Base-by-base conservation (phyloP, 805 yeast genomes). In the Metschnikowia bowlesiae region DNA sequence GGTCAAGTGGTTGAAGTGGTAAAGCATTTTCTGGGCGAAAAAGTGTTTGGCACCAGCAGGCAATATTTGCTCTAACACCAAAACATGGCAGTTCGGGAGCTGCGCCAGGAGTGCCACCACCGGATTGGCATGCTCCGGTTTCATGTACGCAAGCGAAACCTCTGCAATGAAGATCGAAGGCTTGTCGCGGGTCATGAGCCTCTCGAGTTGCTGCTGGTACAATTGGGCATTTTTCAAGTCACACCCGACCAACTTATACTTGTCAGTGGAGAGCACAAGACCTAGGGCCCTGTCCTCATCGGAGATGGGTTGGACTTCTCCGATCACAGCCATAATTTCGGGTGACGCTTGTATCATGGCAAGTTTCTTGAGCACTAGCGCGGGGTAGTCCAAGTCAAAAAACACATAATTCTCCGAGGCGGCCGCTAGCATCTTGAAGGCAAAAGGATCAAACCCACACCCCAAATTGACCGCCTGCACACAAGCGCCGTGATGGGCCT, bases 121-220 rank as follows among this genome's bases (percentile, higher is more conserved):
- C 2, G 75, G 72, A 61, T 88, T 83, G 6, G 95, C 89, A 49
- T 75, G 73, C 35, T 73, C 74, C 10, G 86, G 83, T 36, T 75
- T 70, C 94, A 88, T 87, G 63, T 87, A 88, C 0, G 92, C 90
- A 49, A 88, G 66, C 0, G 95, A 87, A 4, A 88, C 95, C 63
- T 87, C 96, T 1, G 95, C 92, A 37, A 89, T 74, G 60, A 85
- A 88, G 2, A 87, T 73, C 42, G 76, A 81, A 4, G 76, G 67
- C 2, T 72, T 58, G n/a, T 67, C 57, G 46, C 61, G 39, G 62
- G 64, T 44, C 8, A 67, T 61, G 11, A 74, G 55, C 2, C 49
- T 29, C 4, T 57, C 45, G 40, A 77, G 48, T 47, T 65, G 67
- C 7, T 53, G 42, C 16, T 65, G 53, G 51, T 78, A 83, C 6